Percentiles rank a stretch among this genome's conserved stretches.
Conservation (phyloP, 129 eudicot species). For the Oenanthe sinensis region DNA sequence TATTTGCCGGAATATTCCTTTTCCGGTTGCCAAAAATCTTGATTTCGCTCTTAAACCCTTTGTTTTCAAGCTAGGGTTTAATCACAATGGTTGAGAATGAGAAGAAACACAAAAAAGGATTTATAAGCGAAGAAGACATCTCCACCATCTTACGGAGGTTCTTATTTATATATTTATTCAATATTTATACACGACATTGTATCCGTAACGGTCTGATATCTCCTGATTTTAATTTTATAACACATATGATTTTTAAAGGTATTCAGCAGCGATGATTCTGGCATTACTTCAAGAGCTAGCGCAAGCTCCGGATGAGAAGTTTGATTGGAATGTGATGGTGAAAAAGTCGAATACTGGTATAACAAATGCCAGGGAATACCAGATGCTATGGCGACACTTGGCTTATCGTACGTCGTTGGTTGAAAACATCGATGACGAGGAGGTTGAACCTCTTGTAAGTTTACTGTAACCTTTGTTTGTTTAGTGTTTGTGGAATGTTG, state of each 20-base stretch:
- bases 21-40: not conserved
- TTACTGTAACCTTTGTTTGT: not conserved
- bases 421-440: constrained; percentile 35
- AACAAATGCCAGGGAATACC: constrained; percentile 64
- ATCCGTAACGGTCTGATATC: not conserved
- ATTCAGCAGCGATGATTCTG: constrained; percentile 45
- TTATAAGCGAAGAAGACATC: constrained; percentile 55
- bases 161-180: not conserved
- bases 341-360: constrained; percentile 62
- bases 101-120: constrained; percentile 29
- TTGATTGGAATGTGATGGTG: constrained; percentile 67
- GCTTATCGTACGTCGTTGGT: constrained; percentile 53
- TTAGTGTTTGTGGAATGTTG: not conserved
- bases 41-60: constrained; percentile 2
- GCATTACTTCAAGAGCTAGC: constrained; percentile 66
- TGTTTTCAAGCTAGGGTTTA: constrained; percentile 2
- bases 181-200: not conserved
- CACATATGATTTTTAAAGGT: constrained; percentile 32
- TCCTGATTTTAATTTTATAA: not conserved
- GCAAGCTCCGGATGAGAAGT: constrained; percentile 36
- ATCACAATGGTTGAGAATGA: constrained; percentile 33
- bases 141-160: constrained; percentile 47
- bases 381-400: constrained; percentile 82
- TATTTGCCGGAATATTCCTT: not conserved
- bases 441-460: constrained; percentile 41